These are phyloP conservation scores for Colletotrichum zoysiae DNA, from an alignment of 2,329 filamentous ascomycete species.

Conservation along the genomic window DNA sequence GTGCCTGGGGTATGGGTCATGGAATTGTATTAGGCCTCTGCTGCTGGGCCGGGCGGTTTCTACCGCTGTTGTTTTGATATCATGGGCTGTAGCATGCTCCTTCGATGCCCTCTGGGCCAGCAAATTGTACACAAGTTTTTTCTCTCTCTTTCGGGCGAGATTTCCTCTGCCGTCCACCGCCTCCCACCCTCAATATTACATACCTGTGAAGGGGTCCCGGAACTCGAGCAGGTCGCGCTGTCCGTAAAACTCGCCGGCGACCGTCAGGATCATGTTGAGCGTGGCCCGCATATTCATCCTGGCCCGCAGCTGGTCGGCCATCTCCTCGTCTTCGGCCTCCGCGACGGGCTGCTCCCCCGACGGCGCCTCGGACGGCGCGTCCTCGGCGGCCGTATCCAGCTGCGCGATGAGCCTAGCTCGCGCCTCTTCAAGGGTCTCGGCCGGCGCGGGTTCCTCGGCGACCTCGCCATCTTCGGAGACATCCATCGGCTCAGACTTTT, in stretches of 20 bases:
- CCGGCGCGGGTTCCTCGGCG: conserved; percentile 47
- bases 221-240: conserved; percentile 87
- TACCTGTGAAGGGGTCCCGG: conserved; percentile 70
- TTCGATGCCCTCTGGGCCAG: background rate
- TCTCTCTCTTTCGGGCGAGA: background rate
- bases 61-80: conserved; percentile 27
- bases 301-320: conserved; percentile 48
- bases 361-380: conserved; percentile 46
- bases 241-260: conserved; percentile 90
- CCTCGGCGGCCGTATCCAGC: conserved; percentile 51
- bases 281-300: conserved; percentile 74
- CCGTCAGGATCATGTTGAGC: conserved; percentile 90
- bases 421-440: conserved; percentile 58
- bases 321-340: conserved; percentile 41
- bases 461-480: conserved; percentile 57
- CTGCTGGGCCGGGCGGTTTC: background rate
- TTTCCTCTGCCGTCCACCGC: background rate
- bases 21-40: conserved; percentile 18
- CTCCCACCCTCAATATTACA: conserved; percentile 47
- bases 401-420: conserved; percentile 62
- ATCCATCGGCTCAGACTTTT: conserved; percentile 57
- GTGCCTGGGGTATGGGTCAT: background rate
- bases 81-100: conserved; percentile 29
- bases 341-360: conserved; percentile 32
- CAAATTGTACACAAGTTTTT: conserved; percentile 24